Conservation (phyloP, 1,284 basidiomycete species). For the Puccinia novopanici region DNA sequence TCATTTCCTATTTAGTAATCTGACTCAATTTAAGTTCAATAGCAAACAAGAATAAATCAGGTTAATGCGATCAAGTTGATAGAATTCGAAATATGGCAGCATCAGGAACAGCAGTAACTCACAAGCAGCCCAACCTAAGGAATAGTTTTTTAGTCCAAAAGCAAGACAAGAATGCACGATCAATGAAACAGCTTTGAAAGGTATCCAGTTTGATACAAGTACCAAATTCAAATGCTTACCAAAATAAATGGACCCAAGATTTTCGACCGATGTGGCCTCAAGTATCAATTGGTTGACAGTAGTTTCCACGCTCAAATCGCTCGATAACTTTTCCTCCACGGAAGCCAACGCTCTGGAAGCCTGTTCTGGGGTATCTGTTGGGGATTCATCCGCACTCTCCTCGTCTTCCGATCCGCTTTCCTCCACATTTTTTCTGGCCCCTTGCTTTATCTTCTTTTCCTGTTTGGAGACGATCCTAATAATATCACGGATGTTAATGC, state of each 20-base stretch:
- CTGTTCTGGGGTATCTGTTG: slow-evolving; percentile 66
- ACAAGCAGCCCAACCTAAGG: slow-evolving; percentile 45
- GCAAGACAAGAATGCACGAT: not conserved
- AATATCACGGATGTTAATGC: slow-evolving; percentile 9
- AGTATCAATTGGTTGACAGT: slow-evolving; percentile 90
- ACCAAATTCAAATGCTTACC: slow-evolving; percentile 49
- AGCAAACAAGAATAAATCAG: not conserved
- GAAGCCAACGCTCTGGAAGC: slow-evolving; percentile 82
- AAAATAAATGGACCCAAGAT: slow-evolving; percentile 74
- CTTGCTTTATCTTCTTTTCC: slow-evolving; percentile 52
- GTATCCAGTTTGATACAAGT: not conserved
- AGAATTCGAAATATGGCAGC: not conserved
- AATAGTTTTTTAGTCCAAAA: not conserved
- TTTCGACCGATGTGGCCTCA: slow-evolving; percentile 76
- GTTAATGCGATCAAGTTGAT: not conserved
- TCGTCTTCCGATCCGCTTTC: slow-evolving; percentile 11
- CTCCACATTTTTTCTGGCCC: slow-evolving; percentile 22
- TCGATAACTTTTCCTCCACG: slow-evolving; percentile 79
- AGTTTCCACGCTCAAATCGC: slow-evolving; percentile 82
- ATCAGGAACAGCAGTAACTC: slow-evolving; percentile 9
- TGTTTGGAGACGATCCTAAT: slow-evolving; percentile 54
- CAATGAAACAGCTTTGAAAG: not conserved
- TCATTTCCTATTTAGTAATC: slow-evolving; percentile 2
- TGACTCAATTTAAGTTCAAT: not conserved
- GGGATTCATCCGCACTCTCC: slow-evolving; percentile 50